A percentile compares a stretch with the other conserved stretches of the same genome.
Conservation (phyloP, 352 stramenopile species). For the Globisporangium spinosum region DNA sequence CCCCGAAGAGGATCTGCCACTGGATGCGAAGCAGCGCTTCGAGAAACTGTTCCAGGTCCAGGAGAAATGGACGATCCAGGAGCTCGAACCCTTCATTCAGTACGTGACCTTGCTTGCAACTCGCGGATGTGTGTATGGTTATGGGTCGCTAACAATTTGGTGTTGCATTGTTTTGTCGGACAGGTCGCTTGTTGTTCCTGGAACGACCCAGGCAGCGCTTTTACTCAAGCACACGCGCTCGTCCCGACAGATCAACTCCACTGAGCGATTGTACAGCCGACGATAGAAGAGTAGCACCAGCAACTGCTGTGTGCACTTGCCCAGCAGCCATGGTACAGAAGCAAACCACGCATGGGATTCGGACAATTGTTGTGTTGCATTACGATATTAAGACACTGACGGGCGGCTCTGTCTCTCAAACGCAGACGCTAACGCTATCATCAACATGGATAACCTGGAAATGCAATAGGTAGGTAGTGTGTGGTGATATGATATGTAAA, state of each 20-base stretch:
- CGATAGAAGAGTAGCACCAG: conserved; percentile 6
- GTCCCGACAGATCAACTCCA: conserved; percentile 67
- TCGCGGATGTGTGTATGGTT: not conserved
- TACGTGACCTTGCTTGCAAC: conserved; percentile 23
- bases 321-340: not conserved
- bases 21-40: conserved; percentile 74
- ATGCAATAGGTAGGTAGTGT: not conserved
- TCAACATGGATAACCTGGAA: not conserved
- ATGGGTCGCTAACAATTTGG: conserved; percentile 12
- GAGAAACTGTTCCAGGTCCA: conserved; percentile 73
- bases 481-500: conserved; percentile 13
- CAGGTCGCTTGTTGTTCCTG: conserved; percentile 59
- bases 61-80: conserved; percentile 78
- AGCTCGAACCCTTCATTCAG: conserved; percentile 83
- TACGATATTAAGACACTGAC: not conserved
- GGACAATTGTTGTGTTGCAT: not conserved
- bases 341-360: not conserved
- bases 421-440: not conserved
- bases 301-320: not conserved
- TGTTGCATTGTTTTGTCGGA: not conserved
- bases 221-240: conserved; percentile 81
- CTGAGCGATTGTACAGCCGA: conserved; percentile 70
- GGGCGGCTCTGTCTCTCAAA: not conserved
- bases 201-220: conserved; percentile 69
- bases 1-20: conserved; percentile 53